Evolutionary conservation across 352 stramenopile species (phyloP), one percentile per base, ranked within the genome.

Genomic region (Phytophthora chlamydospora): DNA sequence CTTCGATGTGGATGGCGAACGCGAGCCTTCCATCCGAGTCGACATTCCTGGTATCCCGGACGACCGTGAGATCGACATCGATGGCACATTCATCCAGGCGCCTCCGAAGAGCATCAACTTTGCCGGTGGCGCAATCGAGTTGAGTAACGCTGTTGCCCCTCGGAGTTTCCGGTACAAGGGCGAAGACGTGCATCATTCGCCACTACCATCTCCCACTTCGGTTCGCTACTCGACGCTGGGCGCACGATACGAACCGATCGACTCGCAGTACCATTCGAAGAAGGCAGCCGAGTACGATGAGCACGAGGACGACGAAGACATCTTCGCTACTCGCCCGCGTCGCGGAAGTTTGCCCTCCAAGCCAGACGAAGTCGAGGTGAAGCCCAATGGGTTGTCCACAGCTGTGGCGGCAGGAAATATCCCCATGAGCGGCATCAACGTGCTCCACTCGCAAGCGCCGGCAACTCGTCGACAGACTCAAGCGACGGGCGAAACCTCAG

Each of bases 71-170:
- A 42, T 69, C 43, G 69, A 75, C 35, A 75, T 72, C 12, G 69
- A 72, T 27, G 66, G 41, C 19, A 57, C 57, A 17, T 55, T 76
- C 54, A 54, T 62, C 38, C 43, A 58, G 58, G 68, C 64, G n/a
- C 78, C 80, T 38, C 82, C 80, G 0, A 86, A 85, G 16, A 93
- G 84, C 47, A 87, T 90, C 58, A 90, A 89, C 49, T 91, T 86
- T 31, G 60, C 83, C 35, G 75, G 66, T n/a, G 76, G 77, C 12
- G 67, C 49, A 11, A 49, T 93, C 12, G 71, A 91, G 36, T 45
- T 89, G 38, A 72, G 66, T 38, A 75, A 91, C 29, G 60, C 70
- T 6, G 49, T 83, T 16, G 76, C 76, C 2, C 82, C 84, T 42
- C 55, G 40, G 6, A 93, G 84, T 58, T 93, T 90, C 56, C 80